Evolutionary conservation across 306 rosid genomes (phyloP).

Genomic region (Gynostemma pentaphyllum): DNA sequence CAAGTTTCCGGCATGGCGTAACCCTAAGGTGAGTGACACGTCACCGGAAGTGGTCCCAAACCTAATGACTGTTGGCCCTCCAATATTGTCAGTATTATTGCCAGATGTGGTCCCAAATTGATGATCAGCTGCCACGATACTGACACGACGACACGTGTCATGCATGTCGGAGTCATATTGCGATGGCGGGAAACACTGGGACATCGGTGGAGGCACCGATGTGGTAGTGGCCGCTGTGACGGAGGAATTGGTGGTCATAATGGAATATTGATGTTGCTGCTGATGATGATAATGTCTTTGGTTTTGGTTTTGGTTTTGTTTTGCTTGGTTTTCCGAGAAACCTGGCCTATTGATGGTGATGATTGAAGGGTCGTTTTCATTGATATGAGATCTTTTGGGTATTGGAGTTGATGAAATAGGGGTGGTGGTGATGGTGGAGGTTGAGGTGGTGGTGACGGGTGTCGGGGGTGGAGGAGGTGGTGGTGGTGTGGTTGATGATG

Average conservation of each 20-base stretch:
- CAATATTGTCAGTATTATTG: constrained; percentile 30
- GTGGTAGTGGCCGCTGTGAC: constrained; percentile 23
- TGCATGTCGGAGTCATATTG: constrained; percentile 14
- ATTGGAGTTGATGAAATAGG: constrained; percentile 9
- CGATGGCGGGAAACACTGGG: constrained; percentile 20
- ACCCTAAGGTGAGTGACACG: constrained; percentile 95
- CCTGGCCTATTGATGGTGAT: constrained; percentile 39
- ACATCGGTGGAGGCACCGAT: constrained; percentile 27
- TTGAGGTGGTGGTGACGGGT: constrained; percentile 17
- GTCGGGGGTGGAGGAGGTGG: constrained; percentile 12
- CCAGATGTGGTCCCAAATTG: constrained; percentile 46
- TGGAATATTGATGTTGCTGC: constrained; percentile 9
- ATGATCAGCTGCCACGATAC: constrained; percentile 33
- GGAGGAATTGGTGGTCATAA: background rate
- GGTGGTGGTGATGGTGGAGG: constrained; percentile 21
- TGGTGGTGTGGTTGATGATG: background rate
- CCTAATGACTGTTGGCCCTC: constrained; percentile 52
- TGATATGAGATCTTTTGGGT: constrained; percentile 43
- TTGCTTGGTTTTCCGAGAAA: constrained; percentile 61
- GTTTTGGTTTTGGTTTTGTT: too few species aligned
- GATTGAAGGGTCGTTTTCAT: constrained; percentile 62
- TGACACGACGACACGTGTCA: constrained; percentile 59
- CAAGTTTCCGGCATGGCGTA: constrained; percentile 86
- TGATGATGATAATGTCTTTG: too few species aligned
- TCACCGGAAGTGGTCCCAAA: constrained; percentile 87